Evolutionary conservation across 2,329 filamentous ascomycete species (phyloP).

Genomic region (Ophiostoma piceae): DNA sequence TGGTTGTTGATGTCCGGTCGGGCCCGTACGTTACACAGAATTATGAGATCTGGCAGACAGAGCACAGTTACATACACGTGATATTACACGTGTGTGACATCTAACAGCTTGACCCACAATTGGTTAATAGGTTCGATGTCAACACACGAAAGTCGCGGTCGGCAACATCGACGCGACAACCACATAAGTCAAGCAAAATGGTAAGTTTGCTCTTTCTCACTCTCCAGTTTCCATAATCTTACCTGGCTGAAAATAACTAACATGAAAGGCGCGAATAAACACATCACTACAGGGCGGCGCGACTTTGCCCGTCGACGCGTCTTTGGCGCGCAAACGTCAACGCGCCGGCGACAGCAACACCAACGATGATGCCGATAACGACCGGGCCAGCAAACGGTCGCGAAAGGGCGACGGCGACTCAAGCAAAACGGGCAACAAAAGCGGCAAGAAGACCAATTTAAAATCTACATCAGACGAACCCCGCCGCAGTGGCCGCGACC

Average conservation of each 20-base stretch:
- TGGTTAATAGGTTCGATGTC: not conserved
- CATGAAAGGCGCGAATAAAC: slow-evolving; percentile 21
- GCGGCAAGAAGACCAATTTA: not conserved
- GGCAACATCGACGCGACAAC: slow-evolving; percentile 11
- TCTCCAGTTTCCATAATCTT: not conserved
- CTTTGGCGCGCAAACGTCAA: not conserved
- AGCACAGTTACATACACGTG: not conserved
- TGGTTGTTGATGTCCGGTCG: not conserved
- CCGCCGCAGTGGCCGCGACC: slow-evolving; percentile 27
- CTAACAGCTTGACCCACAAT: not conserved
- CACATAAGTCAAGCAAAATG: not conserved
- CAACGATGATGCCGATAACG: slow-evolving; percentile 9
- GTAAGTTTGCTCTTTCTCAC: not conserved
- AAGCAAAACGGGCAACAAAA: not conserved
- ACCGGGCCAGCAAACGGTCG: slow-evolving; percentile 18
- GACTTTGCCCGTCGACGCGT: slow-evolving; percentile 12
- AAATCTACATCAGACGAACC: not conserved
- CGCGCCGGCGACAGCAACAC: slow-evolving; percentile 7
- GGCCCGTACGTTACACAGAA: no score
- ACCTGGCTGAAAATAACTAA: not conserved
- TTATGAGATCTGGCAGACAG: no score
- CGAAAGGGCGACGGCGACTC: not conserved
- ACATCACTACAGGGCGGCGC: slow-evolving; percentile 17
- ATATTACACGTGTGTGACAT: not conserved
- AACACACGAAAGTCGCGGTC: not conserved